phyloP scores from a whole-genome alignment of 805 yeast species.

The Ogataea chonburiensis region DNA sequence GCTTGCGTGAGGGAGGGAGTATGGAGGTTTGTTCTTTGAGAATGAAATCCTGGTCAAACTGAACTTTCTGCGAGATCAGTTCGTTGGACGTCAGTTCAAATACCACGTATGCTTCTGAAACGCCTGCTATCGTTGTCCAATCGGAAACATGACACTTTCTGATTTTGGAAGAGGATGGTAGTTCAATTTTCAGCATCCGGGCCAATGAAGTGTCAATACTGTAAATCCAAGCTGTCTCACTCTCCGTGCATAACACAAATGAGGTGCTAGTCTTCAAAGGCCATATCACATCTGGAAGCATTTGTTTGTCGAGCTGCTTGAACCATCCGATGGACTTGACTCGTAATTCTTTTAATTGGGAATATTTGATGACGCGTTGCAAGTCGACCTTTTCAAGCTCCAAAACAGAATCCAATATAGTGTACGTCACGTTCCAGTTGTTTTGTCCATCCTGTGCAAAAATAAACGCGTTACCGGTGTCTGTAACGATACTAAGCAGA shows the following conservation, averaged over 20 bases:
- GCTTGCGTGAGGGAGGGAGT: conserved; percentile 6
- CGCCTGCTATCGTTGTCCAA: conserved; percentile 10
- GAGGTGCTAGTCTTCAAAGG: conserved; percentile 12
- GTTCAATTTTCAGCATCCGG: conserved; percentile 9
- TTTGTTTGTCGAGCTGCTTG: conserved; percentile 3
- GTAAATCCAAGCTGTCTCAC: conserved; percentile 17
- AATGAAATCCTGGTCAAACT: conserved; percentile 3
- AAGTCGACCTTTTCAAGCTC: conserved; percentile 17
- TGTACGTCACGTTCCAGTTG: conserved; percentile 20
- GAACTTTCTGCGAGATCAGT: conserved; percentile 11
- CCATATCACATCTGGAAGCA: conserved; percentile 13
- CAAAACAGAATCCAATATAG: conserved; percentile 15
- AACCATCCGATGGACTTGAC: conserved; percentile 28
- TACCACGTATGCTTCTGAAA: conserved; percentile 9
- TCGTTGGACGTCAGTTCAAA: conserved; percentile 14
- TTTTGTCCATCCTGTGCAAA: conserved; percentile 14
- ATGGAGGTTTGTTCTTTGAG: conserved; percentile 5
- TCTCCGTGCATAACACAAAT: conserved; percentile 19
- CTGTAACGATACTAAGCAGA: conserved; percentile 20
- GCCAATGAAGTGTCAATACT: conserved; percentile 7
- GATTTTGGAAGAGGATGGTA: conserved; percentile 6
- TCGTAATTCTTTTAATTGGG: conserved; percentile 20
- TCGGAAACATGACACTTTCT: conserved; percentile 17
- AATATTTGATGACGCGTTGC: conserved; percentile 12
- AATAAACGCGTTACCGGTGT: conserved; percentile 22